A percentile compares a stretch with the other conserved stretches of the same genome.
Evolutionary conservation across 345 rosid genomes (phyloP).

Genomic region (Trapa bicornis): DNA sequence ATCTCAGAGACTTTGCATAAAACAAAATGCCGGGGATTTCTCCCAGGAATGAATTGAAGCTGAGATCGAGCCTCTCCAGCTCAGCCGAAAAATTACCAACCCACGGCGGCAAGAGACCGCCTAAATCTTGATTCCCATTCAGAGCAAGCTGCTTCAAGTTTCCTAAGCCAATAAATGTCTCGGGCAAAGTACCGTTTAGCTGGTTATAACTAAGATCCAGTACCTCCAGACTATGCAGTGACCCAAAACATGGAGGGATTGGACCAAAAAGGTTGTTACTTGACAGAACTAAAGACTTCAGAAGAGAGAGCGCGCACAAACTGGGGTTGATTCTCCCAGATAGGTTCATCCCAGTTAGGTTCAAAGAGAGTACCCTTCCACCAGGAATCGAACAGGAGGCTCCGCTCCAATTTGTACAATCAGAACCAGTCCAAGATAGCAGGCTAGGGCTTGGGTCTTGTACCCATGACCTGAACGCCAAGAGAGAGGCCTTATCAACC

Average conservation of each 20-base stretch:
- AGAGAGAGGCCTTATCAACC: slow-evolving; percentile 43
- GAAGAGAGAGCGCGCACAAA: slow-evolving; percentile 45
- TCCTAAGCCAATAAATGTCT: slow-evolving; percentile 27
- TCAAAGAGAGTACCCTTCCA: slow-evolving; percentile 47
- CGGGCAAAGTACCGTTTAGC: slow-evolving; percentile 49
- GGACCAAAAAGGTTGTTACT: slow-evolving; percentile 40
- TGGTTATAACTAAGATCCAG: slow-evolving; percentile 61
- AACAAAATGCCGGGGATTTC: slow-evolving; percentile 47
- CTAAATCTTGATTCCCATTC: slow-evolving; percentile 42
- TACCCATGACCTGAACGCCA: slow-evolving; percentile 36
- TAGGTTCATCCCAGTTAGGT: slow-evolving; percentile 40
- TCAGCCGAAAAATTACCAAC: slow-evolving; percentile 41
- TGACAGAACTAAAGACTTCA: slow-evolving; percentile 45
- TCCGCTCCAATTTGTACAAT: slow-evolving; percentile 75
- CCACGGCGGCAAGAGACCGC: slow-evolving; percentile 56
- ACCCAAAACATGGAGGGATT: slow-evolving; percentile 55
- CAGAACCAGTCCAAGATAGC: slow-evolving; percentile 51
- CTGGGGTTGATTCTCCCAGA: slow-evolving; percentile 50
- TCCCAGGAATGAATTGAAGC: slow-evolving; percentile 61
- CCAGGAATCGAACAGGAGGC: slow-evolving; percentile 40
- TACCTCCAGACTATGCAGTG: slow-evolving; percentile 36
- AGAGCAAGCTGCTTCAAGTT: slow-evolving; percentile 46
- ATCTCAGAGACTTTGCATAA: slow-evolving; percentile 36
- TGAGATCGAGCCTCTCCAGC: slow-evolving; percentile 57
- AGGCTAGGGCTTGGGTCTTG: slow-evolving; percentile 46